Percentiles rank a stretch among this genome's conserved stretches.
Conservation (phyloP, 768 basidiomycete genomes). For the Podaxis sp. region DNA sequence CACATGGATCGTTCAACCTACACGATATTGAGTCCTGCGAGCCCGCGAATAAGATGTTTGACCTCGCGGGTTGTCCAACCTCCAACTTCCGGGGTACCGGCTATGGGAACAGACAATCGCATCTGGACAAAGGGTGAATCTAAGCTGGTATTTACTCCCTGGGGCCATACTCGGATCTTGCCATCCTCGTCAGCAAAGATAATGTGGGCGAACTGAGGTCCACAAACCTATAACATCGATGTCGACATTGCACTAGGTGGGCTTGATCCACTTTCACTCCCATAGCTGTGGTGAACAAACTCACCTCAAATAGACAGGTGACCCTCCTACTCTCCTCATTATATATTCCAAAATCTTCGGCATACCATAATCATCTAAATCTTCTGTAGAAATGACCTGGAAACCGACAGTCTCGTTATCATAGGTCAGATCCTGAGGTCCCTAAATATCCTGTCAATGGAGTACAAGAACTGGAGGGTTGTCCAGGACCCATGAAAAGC, state of each 20-base stretch:
- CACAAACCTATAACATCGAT: constrained; percentile 1
- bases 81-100: constrained; percentile 83
- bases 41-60: constrained; percentile 70
- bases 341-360: constrained; percentile 69
- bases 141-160: background rate
- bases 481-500: constrained; percentile 33
- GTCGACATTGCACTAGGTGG: constrained; percentile 29
- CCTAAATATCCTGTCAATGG: background rate
- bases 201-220: too few species aligned
- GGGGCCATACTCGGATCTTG: constrained; percentile 8
- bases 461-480: background rate
- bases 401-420: constrained; percentile 82
- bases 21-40: constrained; percentile 74
- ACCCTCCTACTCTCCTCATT: constrained; percentile 69
- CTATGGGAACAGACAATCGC: background rate
- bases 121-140: background rate
- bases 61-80: constrained; percentile 85
- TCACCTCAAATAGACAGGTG: constrained; percentile 62
- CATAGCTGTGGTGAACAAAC: background rate
- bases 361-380: constrained; percentile 76
- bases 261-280: constrained; percentile 28
- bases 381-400: constrained; percentile 78
- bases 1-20: constrained; percentile 40
- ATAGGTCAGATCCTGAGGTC: constrained; percentile 19
- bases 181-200: background rate